Evolutionary conservation across 1,284 basidiomycete species (phyloP), one percentile per base, ranked within the genome.

Genomic region (Ustilago esculenta): DNA sequence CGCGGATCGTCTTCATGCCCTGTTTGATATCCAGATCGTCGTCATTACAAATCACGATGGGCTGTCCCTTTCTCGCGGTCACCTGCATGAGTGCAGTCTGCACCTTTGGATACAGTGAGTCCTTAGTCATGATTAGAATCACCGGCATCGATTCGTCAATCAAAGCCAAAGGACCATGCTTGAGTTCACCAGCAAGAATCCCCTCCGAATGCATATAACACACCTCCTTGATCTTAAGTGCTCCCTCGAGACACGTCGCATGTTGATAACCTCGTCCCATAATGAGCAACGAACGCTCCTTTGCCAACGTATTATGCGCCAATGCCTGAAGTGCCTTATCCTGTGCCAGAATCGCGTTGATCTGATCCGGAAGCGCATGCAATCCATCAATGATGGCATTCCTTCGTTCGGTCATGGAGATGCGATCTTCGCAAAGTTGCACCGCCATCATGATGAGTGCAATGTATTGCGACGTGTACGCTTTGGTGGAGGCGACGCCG

Each of bases 401-500:
- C 72, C 95, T 88, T 64, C 96, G 90, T 75, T 90, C 88, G 3
- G 89, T 90, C 85, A 97, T 90, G 42, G 92, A 92, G 82, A 97
- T 91, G 45, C 94, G 91, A 84, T 98, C 96, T 83, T 98, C 94
- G 4, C 93, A 94, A 20, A 99, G 87, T 84, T 98, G 94, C 33
- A 98, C 87, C 14, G 96, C 96, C 85, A 98, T 96, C 91, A 98
- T 95, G 84, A 98, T 86, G 50, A 98, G 87, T 3, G 95, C 96
- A 75, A 98, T 94, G 86, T 98, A 98, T 85, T 99, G 95, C 46
- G 94, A 98, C 3, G 95, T 98, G 85, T 99, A 99, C 3, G 96
- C 96, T 89, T 99, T 99, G 70, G 96, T 99, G n/a, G 94, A 98
- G 6, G 96, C 96, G 66, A 99, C 96, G 87, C 96, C 95, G 69